Evolutionary conservation across 768 basidiomycete genomes (phyloP), one percentile per base, ranked within the genome.

Genomic region (Botryobasidium botryosum): DNA sequence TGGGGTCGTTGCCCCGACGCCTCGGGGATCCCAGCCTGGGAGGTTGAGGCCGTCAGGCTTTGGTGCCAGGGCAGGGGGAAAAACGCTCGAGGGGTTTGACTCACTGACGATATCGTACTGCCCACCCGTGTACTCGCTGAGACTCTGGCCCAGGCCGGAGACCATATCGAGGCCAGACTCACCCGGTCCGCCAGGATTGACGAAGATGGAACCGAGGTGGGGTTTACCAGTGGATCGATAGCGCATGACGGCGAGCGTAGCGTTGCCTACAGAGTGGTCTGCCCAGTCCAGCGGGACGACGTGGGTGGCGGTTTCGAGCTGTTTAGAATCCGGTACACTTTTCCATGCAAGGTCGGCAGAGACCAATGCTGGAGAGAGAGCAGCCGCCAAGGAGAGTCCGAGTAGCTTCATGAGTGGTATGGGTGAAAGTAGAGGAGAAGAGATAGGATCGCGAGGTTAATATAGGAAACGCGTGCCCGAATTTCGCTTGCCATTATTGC

Each of bases 1-100:
- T 7, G 41, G 26, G 13, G 28, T 8, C 7, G 43, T 37, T 17
- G 33, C 17, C 5, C 43, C 43, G 18, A 44, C 43, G 20, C 28
- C 43, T 5, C 43, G 43, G 5, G 43, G 43, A 20, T 44, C 43
- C 43, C 43, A 44, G n/a, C 17, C 40, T 41, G 17, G 6, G 17
- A 24, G 40, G 21, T 12, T 8, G 27, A 39, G n/a, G n/a, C n/a
- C n/a, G n/a, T n/a, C 10, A 33, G 10, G 17, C 31, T 33, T 8
- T 33, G 31, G 17, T 33, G 31, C 31, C 31, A 8, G n/a, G 17
- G 31, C 31, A 33, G 31, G 8, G 17, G 17, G 31, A 33, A 17
- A 33, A 17, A 17, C 31, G 17, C 17, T 33, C 31, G 31, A 29
- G 26, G 27, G 17, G 33, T 8, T 37, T 31, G 18, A 44, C 25